A percentile compares a stretch with the other conserved stretches of the same genome.
Conservation (phyloP, 2,329 filamentous ascomycete genomes). For the Hymenoscyphus repandus region DNA sequence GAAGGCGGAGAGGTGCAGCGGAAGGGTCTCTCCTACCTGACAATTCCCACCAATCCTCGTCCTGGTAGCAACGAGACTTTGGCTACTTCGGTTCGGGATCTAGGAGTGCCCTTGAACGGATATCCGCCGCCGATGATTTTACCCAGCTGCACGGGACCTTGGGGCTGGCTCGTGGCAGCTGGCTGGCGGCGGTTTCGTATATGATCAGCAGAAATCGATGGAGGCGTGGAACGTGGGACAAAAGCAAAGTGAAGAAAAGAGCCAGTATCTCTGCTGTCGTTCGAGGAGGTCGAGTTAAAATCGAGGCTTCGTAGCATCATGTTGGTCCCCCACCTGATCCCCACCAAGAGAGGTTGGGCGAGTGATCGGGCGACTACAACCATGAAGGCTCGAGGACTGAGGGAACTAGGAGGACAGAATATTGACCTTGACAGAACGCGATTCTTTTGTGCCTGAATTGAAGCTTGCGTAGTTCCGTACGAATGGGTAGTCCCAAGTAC, state of each 20-base stretch:
- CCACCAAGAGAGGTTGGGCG: conserved; percentile 12
- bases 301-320: too few relatives aligned
- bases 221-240: neutral
- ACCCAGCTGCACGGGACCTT: neutral
- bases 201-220: neutral
- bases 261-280: too few relatives aligned
- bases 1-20: neutral
- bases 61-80: too few relatives aligned
- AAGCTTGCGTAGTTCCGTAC: neutral
- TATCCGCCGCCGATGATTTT: neutral
- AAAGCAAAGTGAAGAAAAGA: neutral
- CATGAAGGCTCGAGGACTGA: too few relatives aligned
- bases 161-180: neutral
- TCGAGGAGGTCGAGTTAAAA: neutral
- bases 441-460: neutral
- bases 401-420: too few relatives aligned
- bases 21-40: too few relatives aligned
- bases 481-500: neutral
- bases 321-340: too few relatives aligned
- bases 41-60: neutral
- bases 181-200: neutral
- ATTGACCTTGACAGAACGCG: neutral
- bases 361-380: conserved; percentile 5
- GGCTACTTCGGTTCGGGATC: neutral
- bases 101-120: neutral